Conservation (phyloP, 768 basidiomycete genomes). For the Hysterangium stoloniferum region DNA sequence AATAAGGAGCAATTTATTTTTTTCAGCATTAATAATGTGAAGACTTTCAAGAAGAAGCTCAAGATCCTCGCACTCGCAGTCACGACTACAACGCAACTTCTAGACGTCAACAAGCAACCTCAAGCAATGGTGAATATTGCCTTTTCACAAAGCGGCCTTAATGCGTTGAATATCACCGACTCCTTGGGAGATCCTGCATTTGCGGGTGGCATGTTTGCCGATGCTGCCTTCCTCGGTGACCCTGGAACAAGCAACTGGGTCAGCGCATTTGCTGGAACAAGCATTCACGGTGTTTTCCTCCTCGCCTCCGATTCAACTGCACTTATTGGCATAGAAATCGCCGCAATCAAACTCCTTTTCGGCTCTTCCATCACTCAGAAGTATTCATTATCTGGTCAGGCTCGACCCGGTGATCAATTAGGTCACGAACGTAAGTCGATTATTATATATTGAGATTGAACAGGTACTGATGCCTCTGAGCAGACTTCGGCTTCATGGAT, state of each 20-base stretch:
- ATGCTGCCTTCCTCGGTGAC: slow-evolving; percentile 34
- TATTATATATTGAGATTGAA: too few species aligned
- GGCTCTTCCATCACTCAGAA: slow-evolving; percentile 35
- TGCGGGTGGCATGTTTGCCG: slow-evolving; percentile 32
- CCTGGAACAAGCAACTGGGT: slow-evolving; percentile 37
- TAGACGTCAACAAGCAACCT: slow-evolving; percentile 28
- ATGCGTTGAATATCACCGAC: slow-evolving; percentile 33
- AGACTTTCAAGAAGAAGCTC: slow-evolving; percentile 37
- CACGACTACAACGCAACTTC: slow-evolving; percentile 37
- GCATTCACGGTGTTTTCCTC: slow-evolving; percentile 42
- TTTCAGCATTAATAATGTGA: slow-evolving; percentile 40
- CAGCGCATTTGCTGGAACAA: slow-evolving; percentile 32
- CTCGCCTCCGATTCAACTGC: slow-evolving; percentile 38
- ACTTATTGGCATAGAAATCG: slow-evolving; percentile 23
- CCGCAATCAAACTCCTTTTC: slow-evolving; percentile 26
- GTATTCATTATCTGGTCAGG: slow-evolving; percentile 28
- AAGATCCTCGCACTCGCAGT: slow-evolving; percentile 34
- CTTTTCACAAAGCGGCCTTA: slow-evolving; percentile 43
- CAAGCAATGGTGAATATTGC: slow-evolving; percentile 44
- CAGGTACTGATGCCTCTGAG: not conserved
- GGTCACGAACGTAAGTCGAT: slow-evolving; percentile 23
- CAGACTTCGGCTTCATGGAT: slow-evolving; percentile 23
- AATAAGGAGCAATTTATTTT: slow-evolving; percentile 44
- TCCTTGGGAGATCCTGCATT: slow-evolving; percentile 33
- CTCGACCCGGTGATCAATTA: slow-evolving; percentile 20